Conservation (phyloP, 306 rosid species). For the Canavalia ensiformis region DNA sequence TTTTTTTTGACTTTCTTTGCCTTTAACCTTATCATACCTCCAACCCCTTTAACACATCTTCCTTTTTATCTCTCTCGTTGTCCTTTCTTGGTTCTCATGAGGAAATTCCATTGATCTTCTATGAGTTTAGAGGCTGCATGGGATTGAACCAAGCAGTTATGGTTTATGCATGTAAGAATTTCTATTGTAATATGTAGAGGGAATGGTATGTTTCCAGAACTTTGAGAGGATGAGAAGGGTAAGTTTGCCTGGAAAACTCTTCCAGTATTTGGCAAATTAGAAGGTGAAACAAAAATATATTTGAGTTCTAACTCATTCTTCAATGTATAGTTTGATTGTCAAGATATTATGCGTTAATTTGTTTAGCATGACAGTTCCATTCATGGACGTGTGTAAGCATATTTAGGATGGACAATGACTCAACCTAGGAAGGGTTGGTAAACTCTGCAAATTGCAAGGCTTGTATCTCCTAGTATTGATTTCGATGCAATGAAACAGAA, state of each 20-base stretch:
- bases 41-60: too few species aligned
- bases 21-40: too few species aligned
- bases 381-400: not conserved
- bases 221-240: not conserved
- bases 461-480: not conserved
- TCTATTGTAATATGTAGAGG: not conserved
- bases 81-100: too few species aligned
- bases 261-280: not conserved
- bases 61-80: too few species aligned
- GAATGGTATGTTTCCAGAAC: not conserved
- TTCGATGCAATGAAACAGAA: slow-evolving; percentile 6
- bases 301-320: not conserved
- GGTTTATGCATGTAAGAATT: not conserved
- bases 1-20: too few species aligned
- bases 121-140: not conserved
- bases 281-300: not conserved
- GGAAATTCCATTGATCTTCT: not conserved
- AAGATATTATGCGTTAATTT: not conserved
- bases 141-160: slow-evolving; percentile 4
- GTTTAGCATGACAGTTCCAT: not conserved
- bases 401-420: not conserved
- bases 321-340: not conserved
- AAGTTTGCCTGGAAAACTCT: not conserved
- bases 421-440: not conserved
- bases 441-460: not conserved